A percentile compares a stretch with the other conserved stretches of the same genome.
Conservation (phyloP, 139 green algal genomes). For the Chlorella sp. region DNA sequence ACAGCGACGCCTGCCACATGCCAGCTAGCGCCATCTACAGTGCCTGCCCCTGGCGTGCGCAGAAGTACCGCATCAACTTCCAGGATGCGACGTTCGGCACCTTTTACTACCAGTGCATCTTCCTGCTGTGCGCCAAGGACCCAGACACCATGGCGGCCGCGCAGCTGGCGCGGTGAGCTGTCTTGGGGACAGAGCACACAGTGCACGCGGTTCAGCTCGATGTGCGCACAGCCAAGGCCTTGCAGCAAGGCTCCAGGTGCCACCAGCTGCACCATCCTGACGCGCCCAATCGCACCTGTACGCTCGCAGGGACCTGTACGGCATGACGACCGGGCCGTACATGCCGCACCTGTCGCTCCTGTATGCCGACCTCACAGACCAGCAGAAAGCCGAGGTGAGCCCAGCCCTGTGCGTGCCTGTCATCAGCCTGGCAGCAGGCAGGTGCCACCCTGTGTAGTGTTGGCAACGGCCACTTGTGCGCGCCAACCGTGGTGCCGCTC, state of each 20-base stretch:
- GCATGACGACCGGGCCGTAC: constrained; percentile 18
- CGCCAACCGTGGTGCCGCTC: no score
- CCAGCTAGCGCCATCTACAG: no score
- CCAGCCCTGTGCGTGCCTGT: neutral
- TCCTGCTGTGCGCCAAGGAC: constrained; percentile 12
- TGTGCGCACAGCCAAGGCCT: neutral
- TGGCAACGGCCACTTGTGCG: no score
- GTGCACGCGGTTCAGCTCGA: constrained; percentile 4
- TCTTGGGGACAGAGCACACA: neutral
- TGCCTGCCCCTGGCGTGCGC: neutral
- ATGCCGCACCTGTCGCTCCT: constrained; percentile 54
- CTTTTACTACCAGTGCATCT: constrained; percentile 34
- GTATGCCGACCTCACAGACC: constrained; percentile 29
- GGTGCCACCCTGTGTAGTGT: neutral
- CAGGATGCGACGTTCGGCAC: constrained; percentile 21
- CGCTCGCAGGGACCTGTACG: constrained; percentile 14
- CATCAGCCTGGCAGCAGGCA: neutral
- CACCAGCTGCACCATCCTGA: no score
- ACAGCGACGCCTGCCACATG: no score
- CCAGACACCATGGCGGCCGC: constrained; percentile 4
- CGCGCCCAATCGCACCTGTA: no score
- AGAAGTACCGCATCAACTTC: constrained; percentile 45
- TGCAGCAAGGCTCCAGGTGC: neutral
- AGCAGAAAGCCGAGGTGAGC: constrained; percentile 5
- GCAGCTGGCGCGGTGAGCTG: neutral